phyloP scores from a whole-genome alignment of 306 rosid species.

The Glycine latifolia region DNA sequence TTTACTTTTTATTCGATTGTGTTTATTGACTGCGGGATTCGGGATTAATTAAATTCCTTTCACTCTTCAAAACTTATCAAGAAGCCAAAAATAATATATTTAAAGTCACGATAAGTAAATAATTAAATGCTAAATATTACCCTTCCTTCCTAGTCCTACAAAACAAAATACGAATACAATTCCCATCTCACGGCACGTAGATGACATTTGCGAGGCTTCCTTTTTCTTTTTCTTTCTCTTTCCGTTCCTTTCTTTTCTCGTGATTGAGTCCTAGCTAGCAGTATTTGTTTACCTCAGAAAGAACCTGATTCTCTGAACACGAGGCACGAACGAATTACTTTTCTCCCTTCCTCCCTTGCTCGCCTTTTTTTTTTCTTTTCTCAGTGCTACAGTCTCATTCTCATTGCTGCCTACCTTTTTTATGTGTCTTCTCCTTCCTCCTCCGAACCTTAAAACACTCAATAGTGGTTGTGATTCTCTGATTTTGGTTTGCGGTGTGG shows the following conservation, averaged over 20 bases:
- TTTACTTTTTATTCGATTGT: background rate
- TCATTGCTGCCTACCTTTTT: background rate
- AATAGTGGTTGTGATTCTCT: no score
- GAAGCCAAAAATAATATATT: background rate
- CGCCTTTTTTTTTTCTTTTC: background rate
- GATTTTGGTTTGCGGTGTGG: background rate
- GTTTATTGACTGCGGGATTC: background rate
- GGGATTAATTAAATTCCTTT: background rate
- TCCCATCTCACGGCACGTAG: no score
- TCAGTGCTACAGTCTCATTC: background rate
- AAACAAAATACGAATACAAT: background rate
- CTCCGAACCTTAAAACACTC: slow-evolving; percentile 20
- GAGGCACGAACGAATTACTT: slow-evolving; percentile 43
- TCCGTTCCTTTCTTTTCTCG: slow-evolving; percentile 27
- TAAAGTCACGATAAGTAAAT: background rate
- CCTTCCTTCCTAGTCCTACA: background rate
- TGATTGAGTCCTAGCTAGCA: slow-evolving; percentile 3
- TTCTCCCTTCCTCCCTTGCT: background rate
- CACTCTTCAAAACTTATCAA: no score
- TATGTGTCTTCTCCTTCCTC: no score
- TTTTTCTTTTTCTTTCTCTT: slow-evolving; percentile 32
- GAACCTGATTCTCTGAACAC: slow-evolving; percentile 78
- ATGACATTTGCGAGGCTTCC: slow-evolving; percentile 42
- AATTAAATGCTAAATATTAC: background rate
- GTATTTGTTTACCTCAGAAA: slow-evolving; percentile 33